Evolutionary conservation across 495 filamentous ascomycete genomes (phyloP).

Genomic region (Penicillium goetzii): DNA sequence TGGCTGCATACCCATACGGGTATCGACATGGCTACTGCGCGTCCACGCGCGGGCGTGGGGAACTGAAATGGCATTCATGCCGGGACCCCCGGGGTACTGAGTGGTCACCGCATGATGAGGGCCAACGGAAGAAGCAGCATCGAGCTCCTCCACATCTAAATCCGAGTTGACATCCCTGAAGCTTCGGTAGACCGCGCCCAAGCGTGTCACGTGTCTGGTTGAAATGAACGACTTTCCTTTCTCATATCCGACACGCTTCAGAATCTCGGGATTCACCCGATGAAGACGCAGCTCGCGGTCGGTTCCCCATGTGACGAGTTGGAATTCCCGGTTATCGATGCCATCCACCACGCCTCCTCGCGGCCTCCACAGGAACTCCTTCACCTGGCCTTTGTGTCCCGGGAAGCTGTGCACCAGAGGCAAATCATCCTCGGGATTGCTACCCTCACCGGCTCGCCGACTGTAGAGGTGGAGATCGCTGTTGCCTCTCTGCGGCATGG

Average conservation of each 20-base stretch:
- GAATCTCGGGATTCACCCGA: slow-evolving; percentile 63
- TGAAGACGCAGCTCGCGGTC: slow-evolving; percentile 84
- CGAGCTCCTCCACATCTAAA: slow-evolving; percentile 41
- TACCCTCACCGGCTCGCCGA: slow-evolving; percentile 52
- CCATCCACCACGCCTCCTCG: slow-evolving; percentile 71
- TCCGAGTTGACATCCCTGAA: slow-evolving; percentile 65
- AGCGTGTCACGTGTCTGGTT: slow-evolving; percentile 74
- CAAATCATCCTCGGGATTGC: slow-evolving; percentile 50
- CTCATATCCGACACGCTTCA: slow-evolving; percentile 75
- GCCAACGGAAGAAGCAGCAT: slow-evolving; percentile 35
- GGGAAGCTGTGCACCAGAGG: slow-evolving; percentile 71
- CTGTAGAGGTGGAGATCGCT: slow-evolving; percentile 87
- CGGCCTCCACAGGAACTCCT: slow-evolving; percentile 91
- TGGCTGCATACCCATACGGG: slow-evolving; percentile 66
- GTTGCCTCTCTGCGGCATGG: slow-evolving; percentile 89
- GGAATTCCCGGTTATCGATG: slow-evolving; percentile 89
- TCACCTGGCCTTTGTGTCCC: slow-evolving; percentile 83
- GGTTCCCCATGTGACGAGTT: slow-evolving; percentile 90
- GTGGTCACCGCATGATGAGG: slow-evolving; percentile 25
- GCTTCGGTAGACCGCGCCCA: slow-evolving; percentile 82
- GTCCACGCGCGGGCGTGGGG: slow-evolving; percentile 47
- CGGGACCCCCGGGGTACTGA: slow-evolving; percentile 39
- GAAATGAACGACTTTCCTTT: slow-evolving; percentile 67
- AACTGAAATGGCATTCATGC: slow-evolving; percentile 56
- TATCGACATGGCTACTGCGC: slow-evolving; percentile 51